A percentile compares a stretch with the other conserved stretches of the same genome.
phyloP scores from a whole-genome alignment of 2,329 filamentous ascomycete species.

The Calcarisporium arbuscula region DNA sequence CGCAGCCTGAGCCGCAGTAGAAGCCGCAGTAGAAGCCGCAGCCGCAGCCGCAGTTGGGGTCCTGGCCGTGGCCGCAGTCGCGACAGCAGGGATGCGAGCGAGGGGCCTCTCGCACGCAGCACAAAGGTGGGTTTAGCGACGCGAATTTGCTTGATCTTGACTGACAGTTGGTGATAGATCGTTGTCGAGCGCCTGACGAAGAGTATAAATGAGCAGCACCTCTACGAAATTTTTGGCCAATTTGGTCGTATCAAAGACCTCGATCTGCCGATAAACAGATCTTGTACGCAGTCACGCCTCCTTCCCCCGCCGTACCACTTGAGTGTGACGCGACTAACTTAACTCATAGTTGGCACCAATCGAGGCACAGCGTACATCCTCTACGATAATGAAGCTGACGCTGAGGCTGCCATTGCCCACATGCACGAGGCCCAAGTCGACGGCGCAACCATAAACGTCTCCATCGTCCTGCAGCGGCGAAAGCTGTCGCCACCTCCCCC shows the following conservation, averaged over 20 bases:
- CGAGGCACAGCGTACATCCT: constrained; percentile 91
- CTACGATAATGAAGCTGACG: constrained; percentile 68
- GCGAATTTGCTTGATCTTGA: constrained; percentile 6
- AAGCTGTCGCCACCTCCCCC: constrained; percentile 79
- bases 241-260: constrained; percentile 84
- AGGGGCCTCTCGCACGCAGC: constrained; percentile 34
- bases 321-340: too few relatives aligned
- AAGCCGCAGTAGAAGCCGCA: too few relatives aligned
- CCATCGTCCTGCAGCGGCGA: constrained; percentile 77
- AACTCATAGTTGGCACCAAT: constrained; percentile 67
- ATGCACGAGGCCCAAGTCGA: constrained; percentile 98
- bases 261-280: constrained; percentile 82
- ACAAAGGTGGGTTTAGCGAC: constrained; percentile 42
- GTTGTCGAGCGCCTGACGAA: constrained; percentile 94
- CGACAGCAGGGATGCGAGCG: constrained; percentile 29
- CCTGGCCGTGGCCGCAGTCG: constrained; percentile 27
- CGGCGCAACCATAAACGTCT: constrained; percentile 75
- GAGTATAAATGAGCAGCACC: constrained; percentile 82
- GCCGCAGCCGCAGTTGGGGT: constrained; percentile 21
- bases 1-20: constrained; percentile 27
- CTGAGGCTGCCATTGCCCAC: constrained; percentile 82
- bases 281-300: constrained; percentile 50
- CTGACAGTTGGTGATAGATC: constrained; percentile 50
- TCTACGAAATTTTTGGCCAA: constrained; percentile 84
- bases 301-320: too few relatives aligned